phyloP scores from a whole-genome alignment of 768 basidiomycete genomes.

The Trametes elegans region DNA sequence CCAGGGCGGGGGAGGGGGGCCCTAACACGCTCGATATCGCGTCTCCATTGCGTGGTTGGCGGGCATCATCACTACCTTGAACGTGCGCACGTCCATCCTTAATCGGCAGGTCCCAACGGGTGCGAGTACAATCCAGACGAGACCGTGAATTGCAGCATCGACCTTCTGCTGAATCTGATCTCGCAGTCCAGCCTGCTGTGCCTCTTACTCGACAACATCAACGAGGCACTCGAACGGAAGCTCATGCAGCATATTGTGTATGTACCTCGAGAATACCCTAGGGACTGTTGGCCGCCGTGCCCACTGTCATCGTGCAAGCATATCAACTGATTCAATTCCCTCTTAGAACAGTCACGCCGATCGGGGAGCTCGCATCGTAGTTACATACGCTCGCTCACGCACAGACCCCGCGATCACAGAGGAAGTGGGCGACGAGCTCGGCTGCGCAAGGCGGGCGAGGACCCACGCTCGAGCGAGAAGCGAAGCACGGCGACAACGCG shows the following conservation, averaged over 20 bases:
- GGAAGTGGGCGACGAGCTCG: constrained; percentile 80
- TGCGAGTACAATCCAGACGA: constrained; percentile 91
- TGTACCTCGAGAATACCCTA: constrained; percentile 92
- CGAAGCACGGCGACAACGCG: constrained; percentile 98
- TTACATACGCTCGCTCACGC: constrained; percentile 85
- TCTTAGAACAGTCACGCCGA: too few relatives aligned
- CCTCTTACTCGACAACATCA: constrained; percentile 91
- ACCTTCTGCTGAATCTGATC: constrained; percentile 95
- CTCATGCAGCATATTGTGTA: constrained; percentile 91
- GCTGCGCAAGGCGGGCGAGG: constrained; percentile 89
- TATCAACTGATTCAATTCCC: too few relatives aligned
- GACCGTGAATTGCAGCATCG: constrained; percentile 94
- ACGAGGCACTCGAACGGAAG: constrained; percentile 81
- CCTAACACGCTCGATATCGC: too few relatives aligned
- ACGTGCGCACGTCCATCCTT: constrained; percentile 96
- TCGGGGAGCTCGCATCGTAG: constrained; percentile 92
- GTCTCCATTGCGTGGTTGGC: constrained; percentile 99
- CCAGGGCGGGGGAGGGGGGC: too few relatives aligned
- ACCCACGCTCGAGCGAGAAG: constrained; percentile 84
- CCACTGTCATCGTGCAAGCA: constrained; percentile 27
- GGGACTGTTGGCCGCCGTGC: constrained; percentile 52
- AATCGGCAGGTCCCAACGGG: constrained; percentile 95
- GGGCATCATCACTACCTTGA: constrained; percentile 97
- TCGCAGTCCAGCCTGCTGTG: constrained; percentile 97
- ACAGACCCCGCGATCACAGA: constrained; percentile 86